Percentiles rank a stretch among this genome's conserved stretches.
Evolutionary conservation across 176 grass and related monocot species (phyloP).

Genomic region (Lolium perenne): DNA sequence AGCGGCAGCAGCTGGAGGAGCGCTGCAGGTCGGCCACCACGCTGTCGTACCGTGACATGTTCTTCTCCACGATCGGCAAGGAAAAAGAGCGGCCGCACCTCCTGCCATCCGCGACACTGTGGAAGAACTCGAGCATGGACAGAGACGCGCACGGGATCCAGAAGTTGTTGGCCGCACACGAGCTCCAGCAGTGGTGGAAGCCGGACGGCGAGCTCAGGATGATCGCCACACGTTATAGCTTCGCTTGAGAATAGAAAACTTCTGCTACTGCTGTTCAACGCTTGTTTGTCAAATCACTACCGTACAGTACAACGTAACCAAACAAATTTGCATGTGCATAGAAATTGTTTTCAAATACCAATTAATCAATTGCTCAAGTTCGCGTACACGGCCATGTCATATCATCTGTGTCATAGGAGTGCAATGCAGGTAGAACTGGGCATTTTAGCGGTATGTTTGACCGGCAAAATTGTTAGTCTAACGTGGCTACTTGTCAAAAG

Average conservation of each 20-base stretch:
- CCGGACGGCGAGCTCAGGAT: constrained; percentile 12
- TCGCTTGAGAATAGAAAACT: no score
- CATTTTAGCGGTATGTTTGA: no score
- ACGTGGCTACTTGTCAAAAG: no score
- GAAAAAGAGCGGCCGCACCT: not conserved
- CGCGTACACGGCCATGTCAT: no score
- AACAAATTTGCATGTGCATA: not conserved
- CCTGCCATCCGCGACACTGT: constrained; percentile 2
- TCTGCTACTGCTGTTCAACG: no score
- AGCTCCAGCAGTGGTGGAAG: constrained; percentile 39
- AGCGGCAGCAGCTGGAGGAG: not conserved
- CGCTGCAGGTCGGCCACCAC: not conserved
- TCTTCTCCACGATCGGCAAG: not conserved
- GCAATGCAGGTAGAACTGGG: no score
- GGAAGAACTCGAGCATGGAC: constrained; percentile 14
- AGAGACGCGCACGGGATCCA: not conserved
- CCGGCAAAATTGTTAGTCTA: no score
- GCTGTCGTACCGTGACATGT: constrained; percentile 17
- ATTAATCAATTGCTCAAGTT: no score
- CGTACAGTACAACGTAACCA: not conserved
- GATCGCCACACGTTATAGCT: not conserved
- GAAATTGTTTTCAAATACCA: not conserved
- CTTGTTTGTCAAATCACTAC: not conserved
- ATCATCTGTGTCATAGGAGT: no score
- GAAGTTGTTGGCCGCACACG: no score